These are phyloP conservation scores for Microglena sp. DNA, from an alignment of 139 green algal genomes.

Conservation along the genomic window DNA sequence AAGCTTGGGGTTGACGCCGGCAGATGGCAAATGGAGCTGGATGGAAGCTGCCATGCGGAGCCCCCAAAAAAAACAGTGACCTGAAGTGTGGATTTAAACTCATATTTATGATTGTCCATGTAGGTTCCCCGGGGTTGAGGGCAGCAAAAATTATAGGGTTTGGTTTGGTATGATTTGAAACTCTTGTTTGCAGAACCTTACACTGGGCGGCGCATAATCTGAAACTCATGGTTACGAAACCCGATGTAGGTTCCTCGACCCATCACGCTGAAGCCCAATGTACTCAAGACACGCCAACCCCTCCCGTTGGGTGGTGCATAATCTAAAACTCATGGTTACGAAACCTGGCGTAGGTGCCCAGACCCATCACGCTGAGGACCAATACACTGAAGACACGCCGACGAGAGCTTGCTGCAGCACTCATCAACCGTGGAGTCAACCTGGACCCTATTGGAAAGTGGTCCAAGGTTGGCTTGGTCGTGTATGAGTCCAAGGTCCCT, in stretches of 20 bases:
- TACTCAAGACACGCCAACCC: neutral
- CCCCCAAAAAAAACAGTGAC: no score
- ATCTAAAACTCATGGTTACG: neutral
- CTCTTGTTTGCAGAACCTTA: no score
- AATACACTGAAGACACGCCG: slow-evolving; percentile 93
- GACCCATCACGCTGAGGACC: slow-evolving; percentile 45
- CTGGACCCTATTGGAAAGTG: slow-evolving; percentile 96
- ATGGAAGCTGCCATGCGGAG: no score
- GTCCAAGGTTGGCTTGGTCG: slow-evolving; percentile 90
- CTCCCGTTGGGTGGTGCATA: neutral
- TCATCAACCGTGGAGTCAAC: slow-evolving; percentile 95
- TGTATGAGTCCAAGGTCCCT: slow-evolving; percentile 93
- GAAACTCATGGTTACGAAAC: no score
- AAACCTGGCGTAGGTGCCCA: slow-evolving; percentile 14
- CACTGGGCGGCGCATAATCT: no score
- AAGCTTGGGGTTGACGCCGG: no score
- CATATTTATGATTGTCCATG: no score
- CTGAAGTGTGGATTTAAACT: no score
- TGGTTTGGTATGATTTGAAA: no score
- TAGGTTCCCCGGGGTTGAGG: no score
- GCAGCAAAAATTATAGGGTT: no score
- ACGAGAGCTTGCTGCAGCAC: slow-evolving; percentile 81
- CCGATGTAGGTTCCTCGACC: slow-evolving; percentile 29
- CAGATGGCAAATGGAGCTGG: no score
- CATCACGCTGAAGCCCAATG: slow-evolving; percentile 7